Base-by-base conservation (phyloP, 768 basidiomycete species). In the Auricularia auricula-judae region DNA sequence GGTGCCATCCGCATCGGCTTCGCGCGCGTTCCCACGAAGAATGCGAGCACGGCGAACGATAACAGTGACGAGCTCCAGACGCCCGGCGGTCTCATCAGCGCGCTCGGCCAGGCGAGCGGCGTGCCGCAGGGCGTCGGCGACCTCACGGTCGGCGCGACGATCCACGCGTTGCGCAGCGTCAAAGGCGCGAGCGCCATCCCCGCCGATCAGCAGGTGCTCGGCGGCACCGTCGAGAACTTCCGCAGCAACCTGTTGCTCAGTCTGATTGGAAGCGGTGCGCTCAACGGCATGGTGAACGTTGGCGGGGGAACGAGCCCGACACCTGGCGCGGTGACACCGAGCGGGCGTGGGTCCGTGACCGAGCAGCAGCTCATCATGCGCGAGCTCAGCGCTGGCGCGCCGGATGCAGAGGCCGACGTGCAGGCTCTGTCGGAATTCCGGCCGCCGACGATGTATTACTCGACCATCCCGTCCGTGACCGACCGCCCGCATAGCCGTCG, bases 341-440 rank as follows among this genome's bases (percentile, higher is more conserved):
- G 23, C 34, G 56, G 29, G 4, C 56, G 56, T 18, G 81, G 86
- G 8, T 84, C 86, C 4, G 85, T 95, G 63, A 94, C 91, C 2
- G 96, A 98, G 75, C 91, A 94, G 72, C 95, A 98, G 76, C 91
- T 97, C 89, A 88, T 99, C 67, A 89, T 98, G 89, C 85, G 87
- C 71, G 93, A 98, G 74, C 81, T 99, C 21, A 87, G 89, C 71
- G 85, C 79, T 34, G 88, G 93, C 43, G 82, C 83, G 65, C 73
- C 78, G 1, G 90, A 94, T 66, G 86, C 90, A 4, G 94, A 96
- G 70, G 81, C 81, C 43, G 93, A 98, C 71, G 84, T 98, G 63
- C 85, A 85, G 69, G 85, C 89, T 34, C 85, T 98, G 66, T 84
- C 91, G 95, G 95, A 95, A 61, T 89, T 93, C 76, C 87, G 95